A percentile compares a stretch with the other conserved stretches of the same genome.
These are phyloP conservation scores for Beauveria pseudobassiana DNA, from an alignment of 2,329 filamentous ascomycete genomes.

Conservation along the genomic window DNA sequence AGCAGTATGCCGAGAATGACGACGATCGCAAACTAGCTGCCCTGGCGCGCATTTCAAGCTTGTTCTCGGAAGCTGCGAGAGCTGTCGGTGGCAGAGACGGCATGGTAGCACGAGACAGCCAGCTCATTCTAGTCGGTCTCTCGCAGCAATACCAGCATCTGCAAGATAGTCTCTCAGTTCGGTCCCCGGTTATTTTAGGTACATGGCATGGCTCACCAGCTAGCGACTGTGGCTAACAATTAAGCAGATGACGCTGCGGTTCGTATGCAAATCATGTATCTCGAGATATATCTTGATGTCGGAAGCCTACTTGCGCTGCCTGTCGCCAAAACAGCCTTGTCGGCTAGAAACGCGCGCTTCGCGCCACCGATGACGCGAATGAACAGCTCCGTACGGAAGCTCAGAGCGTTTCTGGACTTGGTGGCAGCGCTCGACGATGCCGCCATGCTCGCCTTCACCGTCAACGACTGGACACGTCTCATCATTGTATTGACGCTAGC, in stretches of 20 bases:
- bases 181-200: not conserved
- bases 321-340: constrained; percentile 5
- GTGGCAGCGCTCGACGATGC: constrained; percentile 4
- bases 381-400: not conserved
- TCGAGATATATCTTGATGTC: constrained; percentile 12
- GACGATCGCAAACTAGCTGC: not conserved
- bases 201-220: not conserved
- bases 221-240: not conserved
- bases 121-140: not conserved
- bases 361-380: not conserved
- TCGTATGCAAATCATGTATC: constrained; percentile 9
- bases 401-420: constrained; percentile 5
- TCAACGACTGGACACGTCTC: constrained; percentile 11
- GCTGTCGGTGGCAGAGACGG: not conserved
- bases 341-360: not conserved
- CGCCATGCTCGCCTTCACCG: constrained; percentile 7
- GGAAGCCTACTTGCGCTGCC: constrained; percentile 12
- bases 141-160: not conserved
- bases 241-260: not conserved
- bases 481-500: constrained; percentile 7
- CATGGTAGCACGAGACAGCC: not conserved
- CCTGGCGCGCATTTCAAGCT: not conserved
- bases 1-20: not conserved
- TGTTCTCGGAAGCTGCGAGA: not conserved
- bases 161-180: not conserved